Evolutionary conservation across 2,329 filamentous ascomycete species (phyloP), one percentile per base, ranked within the genome.

Genomic region (Aspergillus ustus): DNA sequence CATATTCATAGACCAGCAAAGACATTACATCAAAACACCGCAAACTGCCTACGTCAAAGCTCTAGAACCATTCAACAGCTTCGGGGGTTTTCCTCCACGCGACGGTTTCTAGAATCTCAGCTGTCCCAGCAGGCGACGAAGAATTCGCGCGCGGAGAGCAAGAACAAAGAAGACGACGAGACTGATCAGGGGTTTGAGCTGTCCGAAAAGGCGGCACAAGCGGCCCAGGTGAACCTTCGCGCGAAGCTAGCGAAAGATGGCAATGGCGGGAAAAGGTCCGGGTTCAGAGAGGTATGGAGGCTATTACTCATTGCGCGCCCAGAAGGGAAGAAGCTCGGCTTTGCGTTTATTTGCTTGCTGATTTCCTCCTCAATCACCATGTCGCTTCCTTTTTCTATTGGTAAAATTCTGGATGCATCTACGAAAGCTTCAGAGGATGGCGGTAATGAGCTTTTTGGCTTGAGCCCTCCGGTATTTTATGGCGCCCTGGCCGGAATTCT

Each of bases 371-470:
- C 88, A 55, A 93, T 99, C 68, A 96, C 93, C 60, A 96, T 99
- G 91, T 93, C 92, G 2, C 91, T 99, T 62, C 95, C 95, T 1
- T 97, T 97, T 74, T 96, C 93, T 0, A 96, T 99, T 67, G 95
- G 95, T 60, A 94, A 93, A 74, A 96, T 99, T 64, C 82, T 99
- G 75, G 95, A 99, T 78, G 87, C 95, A 57, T 92, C 94, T 8
- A 96, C 93, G 9, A 90, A 93, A 71, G 84, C 86, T 45, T 81
- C 86, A 8, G 82, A 83, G 20, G 88, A 90, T 56, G 90, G 87
- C 20, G 83, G 84, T 22, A 72, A 81, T 40, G 86, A 87, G 59
- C 82, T 98, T 13, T 95, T 98, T 73, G 95, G 95, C 20, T 79
- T 98, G 63, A 91, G 90, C 48, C 82, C 96, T 72, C 88, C 87